Evolutionary conservation across 1,284 basidiomycete genomes (phyloP), one percentile per base, ranked within the genome.

Genomic region (Irpex sp.): DNA sequence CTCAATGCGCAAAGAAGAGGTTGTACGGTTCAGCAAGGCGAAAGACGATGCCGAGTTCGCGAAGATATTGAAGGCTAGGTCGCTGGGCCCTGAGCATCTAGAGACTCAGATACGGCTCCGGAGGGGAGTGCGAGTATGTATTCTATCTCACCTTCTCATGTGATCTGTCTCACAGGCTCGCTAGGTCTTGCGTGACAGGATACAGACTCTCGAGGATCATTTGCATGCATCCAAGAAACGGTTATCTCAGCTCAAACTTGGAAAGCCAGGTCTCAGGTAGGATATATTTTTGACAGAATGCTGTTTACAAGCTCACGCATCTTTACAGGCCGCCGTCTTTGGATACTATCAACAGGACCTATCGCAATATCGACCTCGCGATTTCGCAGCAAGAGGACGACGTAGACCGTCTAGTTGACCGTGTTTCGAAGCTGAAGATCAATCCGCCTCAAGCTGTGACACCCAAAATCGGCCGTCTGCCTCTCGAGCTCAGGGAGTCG

Each of bases 71-170:
- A 91, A 87, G 72, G 79, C 87, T 0, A 82, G 93, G 59, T 88
- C 89, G n/a, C 80, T 96, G n/a, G 91, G 89, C 5, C 94, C 94
- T 0, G 94, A 96, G 70, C 89, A 93, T 70, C 78, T 87, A n/a
- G 94, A 96, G 73, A 89, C 87, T 2, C 94, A 94, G 72, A 85
- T 80, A 9, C 87, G 89, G 61, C 76, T 96, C 34, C 83, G 93
- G 51, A 85, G 87, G 62, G 81, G 83, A 62, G 86, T 92, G 47
- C 79, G 86, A 69, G 92, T 91, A 68, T 54, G 85, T 76, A 5
- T 26, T 34, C 37, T 26, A 60, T 26, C 57, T 15, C 65, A 62
- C 49, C 6, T 9, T 2, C 2, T 1, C 49, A 47, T 34, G 2
- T 19, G 40, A 11, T 36, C 15, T 11, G 6, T 34, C 51, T 64